These are phyloP conservation scores for Prillingera fragicola DNA, from an alignment of 1,284 basidiomycete genomes.

Conservation along the genomic window DNA sequence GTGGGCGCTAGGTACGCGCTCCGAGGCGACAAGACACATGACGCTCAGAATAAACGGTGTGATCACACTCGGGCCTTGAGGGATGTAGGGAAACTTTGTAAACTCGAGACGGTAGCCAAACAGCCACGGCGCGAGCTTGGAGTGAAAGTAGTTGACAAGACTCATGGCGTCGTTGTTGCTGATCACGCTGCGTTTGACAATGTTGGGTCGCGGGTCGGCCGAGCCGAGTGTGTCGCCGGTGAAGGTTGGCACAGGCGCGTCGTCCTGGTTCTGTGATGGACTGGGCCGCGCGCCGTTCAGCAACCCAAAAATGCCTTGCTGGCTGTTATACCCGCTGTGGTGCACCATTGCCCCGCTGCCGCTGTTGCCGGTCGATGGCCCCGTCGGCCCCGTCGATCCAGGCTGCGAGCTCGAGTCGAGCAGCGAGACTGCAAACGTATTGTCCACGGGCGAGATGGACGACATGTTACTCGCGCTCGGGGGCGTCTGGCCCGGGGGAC, in stretches of 20 bases:
- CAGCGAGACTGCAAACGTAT: background rate
- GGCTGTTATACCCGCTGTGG: background rate
- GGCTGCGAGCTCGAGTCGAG: background rate
- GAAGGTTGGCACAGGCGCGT: background rate
- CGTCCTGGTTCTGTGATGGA: slow-evolving; percentile 1
- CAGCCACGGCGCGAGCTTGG: slow-evolving; percentile 28
- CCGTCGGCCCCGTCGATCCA: background rate
- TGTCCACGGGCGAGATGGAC: slow-evolving; percentile 13
- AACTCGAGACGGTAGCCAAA: slow-evolving; percentile 40
- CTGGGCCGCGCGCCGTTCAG: slow-evolving; percentile 8
- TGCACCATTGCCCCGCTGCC: background rate
- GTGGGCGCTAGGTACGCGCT: slow-evolving; percentile 27
- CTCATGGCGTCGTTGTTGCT: slow-evolving; percentile 21
- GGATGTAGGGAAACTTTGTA: slow-evolving; percentile 38
- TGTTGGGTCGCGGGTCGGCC: slow-evolving; percentile 32
- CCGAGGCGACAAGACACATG: slow-evolving; percentile 35
- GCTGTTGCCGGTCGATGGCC: background rate
- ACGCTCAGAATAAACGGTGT: slow-evolving; percentile 43
- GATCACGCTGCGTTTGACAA: slow-evolving; percentile 36
- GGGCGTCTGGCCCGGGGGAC: background rate
- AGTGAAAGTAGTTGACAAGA: slow-evolving; percentile 38
- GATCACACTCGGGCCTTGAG: slow-evolving; percentile 31
- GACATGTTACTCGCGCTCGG: background rate
- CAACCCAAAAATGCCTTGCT: slow-evolving; percentile 14
- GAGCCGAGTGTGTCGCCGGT: slow-evolving; percentile 24